Percentiles rank a stretch among this genome's conserved stretches.
Evolutionary conservation across 495 filamentous ascomycete genomes (phyloP).

Genomic region (Neurospora tetrasperma): DNA sequence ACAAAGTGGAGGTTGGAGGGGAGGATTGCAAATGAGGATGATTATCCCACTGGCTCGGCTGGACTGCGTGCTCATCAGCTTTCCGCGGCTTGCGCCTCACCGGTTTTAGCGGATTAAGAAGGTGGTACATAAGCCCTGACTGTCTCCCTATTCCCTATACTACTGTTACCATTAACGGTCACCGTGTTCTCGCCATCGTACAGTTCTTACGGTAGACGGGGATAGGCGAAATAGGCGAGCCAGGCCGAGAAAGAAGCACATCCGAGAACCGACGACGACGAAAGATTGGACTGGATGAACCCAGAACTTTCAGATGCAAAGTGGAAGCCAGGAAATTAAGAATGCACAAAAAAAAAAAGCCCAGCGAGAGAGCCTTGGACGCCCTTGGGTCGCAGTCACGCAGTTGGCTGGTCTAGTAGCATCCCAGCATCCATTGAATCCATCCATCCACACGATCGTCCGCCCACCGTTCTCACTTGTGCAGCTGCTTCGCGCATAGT

Average conservation of each 20-base stretch:
- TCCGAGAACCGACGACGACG: neutral
- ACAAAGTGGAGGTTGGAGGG: neutral
- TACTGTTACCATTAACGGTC: neutral
- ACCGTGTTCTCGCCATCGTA: neutral
- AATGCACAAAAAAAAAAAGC: too few relatives aligned
- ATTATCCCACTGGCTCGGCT: neutral
- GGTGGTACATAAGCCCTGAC: neutral
- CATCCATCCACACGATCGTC: neutral
- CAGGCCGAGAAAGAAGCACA: neutral
- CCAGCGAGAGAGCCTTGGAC: neutral
- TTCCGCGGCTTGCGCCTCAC: neutral
- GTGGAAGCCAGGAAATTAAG: neutral
- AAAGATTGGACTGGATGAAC: neutral
- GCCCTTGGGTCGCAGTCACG: neutral
- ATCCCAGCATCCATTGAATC: neutral
- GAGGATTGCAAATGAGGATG: neutral
- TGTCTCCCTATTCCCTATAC: neutral
- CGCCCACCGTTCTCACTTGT: neutral
- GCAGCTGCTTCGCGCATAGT: neutral
- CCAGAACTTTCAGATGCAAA: neutral
- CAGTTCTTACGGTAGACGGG: neutral
- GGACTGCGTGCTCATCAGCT: too few relatives aligned
- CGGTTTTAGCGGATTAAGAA: neutral
- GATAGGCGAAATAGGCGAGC: neutral
- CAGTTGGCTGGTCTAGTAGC: neutral